Percentiles rank a stretch among this genome's conserved stretches.
Evolutionary conservation across 495 filamentous ascomycete species (phyloP).

Genomic region (Filosporella fistucella): DNA sequence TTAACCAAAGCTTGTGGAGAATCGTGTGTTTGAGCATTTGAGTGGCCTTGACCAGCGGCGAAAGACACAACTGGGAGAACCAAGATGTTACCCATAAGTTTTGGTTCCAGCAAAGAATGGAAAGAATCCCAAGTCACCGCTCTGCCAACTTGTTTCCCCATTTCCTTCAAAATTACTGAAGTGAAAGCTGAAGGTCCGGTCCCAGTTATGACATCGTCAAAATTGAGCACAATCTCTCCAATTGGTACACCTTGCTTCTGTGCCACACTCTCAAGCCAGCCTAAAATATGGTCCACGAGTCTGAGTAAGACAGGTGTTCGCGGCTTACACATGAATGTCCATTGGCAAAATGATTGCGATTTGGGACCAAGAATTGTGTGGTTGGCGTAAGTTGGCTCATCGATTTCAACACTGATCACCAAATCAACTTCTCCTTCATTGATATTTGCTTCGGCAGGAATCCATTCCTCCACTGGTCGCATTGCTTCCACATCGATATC

Average conservation of each 20-base stretch:
- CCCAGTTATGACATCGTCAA: constrained; percentile 62
- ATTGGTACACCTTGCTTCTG: constrained; percentile 46
- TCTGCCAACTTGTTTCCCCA: constrained; percentile 28
- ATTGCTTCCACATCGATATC: constrained; percentile 48
- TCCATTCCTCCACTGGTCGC: constrained; percentile 37
- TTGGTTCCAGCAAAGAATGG: constrained; percentile 54
- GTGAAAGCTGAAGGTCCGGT: constrained; percentile 67
- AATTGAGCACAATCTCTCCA: constrained; percentile 52
- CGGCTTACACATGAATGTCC: constrained; percentile 63
- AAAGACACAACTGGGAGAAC: constrained; percentile 61
- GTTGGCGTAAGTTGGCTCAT: constrained; percentile 54
- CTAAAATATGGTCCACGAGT: constrained; percentile 55
- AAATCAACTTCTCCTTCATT: constrained; percentile 48
- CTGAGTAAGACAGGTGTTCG: constrained; percentile 57
- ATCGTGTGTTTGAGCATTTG: constrained; percentile 58
- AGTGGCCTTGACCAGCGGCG: constrained; percentile 61
- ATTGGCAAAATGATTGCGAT: constrained; percentile 61
- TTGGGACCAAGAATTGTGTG: constrained; percentile 59
- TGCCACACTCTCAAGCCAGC: constrained; percentile 52
- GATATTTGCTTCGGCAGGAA: constrained; percentile 31
- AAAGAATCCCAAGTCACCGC: constrained; percentile 49
- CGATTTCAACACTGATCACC: constrained; percentile 62
- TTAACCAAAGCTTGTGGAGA: constrained; percentile 51
- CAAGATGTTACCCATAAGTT: constrained; percentile 48
- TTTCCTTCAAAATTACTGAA: constrained; percentile 52